These are phyloP conservation scores for Psidium friedrichsthalianum DNA, from an alignment of 345 rosid species.

Conservation along the genomic window DNA sequence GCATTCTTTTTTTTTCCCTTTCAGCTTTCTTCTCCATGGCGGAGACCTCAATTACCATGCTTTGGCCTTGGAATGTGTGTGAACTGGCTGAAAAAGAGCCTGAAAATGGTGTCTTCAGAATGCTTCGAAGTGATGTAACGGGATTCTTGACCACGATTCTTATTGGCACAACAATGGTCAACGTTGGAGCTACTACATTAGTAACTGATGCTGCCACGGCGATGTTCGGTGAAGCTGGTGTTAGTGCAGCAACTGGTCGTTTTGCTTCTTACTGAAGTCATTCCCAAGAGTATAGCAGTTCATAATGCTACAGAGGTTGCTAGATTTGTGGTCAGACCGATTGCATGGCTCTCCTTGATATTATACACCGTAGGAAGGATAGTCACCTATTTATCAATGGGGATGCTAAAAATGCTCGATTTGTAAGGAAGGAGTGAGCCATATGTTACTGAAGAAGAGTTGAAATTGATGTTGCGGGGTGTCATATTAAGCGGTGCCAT, in stretches of 20 bases:
- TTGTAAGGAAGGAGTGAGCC: slow-evolving; percentile 92
- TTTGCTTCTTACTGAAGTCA: slow-evolving; percentile 90
- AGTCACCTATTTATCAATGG: slow-evolving; percentile 89
- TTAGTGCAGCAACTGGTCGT: slow-evolving; percentile 97
- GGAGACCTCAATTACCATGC: slow-evolving; percentile 81
- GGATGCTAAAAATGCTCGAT: slow-evolving; percentile 92
- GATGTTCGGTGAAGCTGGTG: slow-evolving; percentile 99
- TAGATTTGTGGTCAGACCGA: slow-evolving; percentile 97
- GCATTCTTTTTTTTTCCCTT: slow-evolving; percentile 63
- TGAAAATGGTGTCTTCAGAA: slow-evolving; percentile 87
- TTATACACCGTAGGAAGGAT: slow-evolving; percentile 95
- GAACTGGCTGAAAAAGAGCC: slow-evolving; percentile 96
- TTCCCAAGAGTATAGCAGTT: slow-evolving; percentile 97
- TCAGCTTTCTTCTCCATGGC: slow-evolving; percentile 97
- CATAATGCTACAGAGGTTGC: slow-evolving; percentile 95
- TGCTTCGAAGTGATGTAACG: slow-evolving; percentile 96
- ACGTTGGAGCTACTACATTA: slow-evolving; percentile 97
- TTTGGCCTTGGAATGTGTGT: slow-evolving; percentile 98
- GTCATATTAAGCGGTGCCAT: slow-evolving; percentile 98
- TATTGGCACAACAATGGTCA: slow-evolving; percentile 97
- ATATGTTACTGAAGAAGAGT: slow-evolving; percentile 92
- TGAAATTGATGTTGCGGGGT: slow-evolving; percentile 92
- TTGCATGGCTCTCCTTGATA: slow-evolving; percentile 96
- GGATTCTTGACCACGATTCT: slow-evolving; percentile 97
- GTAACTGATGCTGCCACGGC: slow-evolving; percentile 98